A percentile compares a stretch with the other conserved stretches of the same genome.
These are phyloP conservation scores for Schizophyllum commune DNA, from an alignment of 1,284 basidiomycete genomes.

Conservation along the genomic window DNA sequence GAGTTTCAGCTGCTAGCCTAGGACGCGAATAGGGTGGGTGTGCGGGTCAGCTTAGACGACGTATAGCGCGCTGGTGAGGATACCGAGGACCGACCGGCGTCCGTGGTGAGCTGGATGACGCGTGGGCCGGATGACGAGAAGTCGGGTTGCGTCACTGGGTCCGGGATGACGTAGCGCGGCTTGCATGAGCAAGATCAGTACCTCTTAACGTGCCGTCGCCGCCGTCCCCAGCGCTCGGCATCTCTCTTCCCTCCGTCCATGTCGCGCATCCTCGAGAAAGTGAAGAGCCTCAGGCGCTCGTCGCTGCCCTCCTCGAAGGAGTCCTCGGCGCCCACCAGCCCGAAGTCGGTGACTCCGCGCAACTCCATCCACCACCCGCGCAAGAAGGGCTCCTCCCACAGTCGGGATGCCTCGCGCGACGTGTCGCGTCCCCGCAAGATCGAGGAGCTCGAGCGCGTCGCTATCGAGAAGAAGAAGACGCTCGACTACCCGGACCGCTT, in stretches of 20 bases:
- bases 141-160: no score
- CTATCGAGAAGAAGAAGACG: constrained; percentile 6
- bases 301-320: neutral
- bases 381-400: neutral
- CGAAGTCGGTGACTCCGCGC: neutral
- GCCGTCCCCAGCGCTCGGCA: neutral
- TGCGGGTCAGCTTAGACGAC: no score
- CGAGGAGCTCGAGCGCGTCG: neutral
- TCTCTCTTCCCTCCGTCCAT: neutral
- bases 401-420: neutral
- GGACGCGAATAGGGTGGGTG: no score
- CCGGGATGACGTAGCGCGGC: no score
- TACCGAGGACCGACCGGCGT: no score
- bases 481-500: constrained; percentile 90
- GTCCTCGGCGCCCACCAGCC: neutral
- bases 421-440: neutral
- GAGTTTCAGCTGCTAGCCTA: no score
- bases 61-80: no score
- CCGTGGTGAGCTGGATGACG: no score
- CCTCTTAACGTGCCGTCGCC: neutral
- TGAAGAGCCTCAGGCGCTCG: neutral
- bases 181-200: neutral
- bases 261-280: neutral
- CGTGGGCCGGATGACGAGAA: no score
- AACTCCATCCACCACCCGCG: neutral